These are phyloP conservation scores for Penicillium sp. DNA, from an alignment of 2,329 filamentous ascomycete species.

Conservation along the genomic window DNA sequence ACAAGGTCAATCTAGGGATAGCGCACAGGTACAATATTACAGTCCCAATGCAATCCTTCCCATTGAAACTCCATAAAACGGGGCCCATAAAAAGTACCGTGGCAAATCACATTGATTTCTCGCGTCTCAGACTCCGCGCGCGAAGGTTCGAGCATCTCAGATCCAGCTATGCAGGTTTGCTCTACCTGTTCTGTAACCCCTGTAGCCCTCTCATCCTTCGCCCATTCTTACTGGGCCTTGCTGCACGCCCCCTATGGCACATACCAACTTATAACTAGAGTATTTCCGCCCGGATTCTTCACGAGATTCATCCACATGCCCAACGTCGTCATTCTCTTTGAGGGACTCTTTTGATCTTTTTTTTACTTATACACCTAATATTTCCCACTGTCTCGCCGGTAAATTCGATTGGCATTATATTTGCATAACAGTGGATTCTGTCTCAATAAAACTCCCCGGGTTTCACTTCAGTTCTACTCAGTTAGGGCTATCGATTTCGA, in stretches of 20 bases:
- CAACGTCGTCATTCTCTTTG: constrained; percentile 23
- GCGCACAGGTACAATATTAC: constrained; percentile 11
- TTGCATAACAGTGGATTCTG: constrained; percentile 17
- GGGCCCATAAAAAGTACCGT: not conserved
- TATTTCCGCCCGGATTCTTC: constrained; percentile 33
- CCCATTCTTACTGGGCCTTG: constrained; percentile 24
- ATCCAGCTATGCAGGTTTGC: constrained; percentile 28
- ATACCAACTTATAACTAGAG: constrained; percentile 33
- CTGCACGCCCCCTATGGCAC: constrained; percentile 20
- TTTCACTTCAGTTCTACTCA: constrained; percentile 20
- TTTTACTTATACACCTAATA: not conserved
- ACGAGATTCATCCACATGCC: constrained; percentile 37
- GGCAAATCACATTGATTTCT: constrained; percentile 15
- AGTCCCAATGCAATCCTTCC: constrained; percentile 7
- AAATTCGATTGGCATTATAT: not conserved
- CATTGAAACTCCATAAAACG: constrained; percentile 10
- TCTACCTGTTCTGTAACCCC: constrained; percentile 16
- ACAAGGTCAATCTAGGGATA: constrained; percentile 24
- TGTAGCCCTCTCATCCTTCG: constrained; percentile 3
- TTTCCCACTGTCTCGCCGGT: constrained; percentile 4
- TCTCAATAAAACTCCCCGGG: constrained; percentile 28
- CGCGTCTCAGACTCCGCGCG: constrained; percentile 15
- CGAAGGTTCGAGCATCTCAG: constrained; percentile 24
- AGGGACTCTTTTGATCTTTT: constrained; percentile 11
- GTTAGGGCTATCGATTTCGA: constrained; percentile 34